Evolutionary conservation across 495 filamentous ascomycete species (phyloP).

Genomic region (Acidiella bohemica): DNA sequence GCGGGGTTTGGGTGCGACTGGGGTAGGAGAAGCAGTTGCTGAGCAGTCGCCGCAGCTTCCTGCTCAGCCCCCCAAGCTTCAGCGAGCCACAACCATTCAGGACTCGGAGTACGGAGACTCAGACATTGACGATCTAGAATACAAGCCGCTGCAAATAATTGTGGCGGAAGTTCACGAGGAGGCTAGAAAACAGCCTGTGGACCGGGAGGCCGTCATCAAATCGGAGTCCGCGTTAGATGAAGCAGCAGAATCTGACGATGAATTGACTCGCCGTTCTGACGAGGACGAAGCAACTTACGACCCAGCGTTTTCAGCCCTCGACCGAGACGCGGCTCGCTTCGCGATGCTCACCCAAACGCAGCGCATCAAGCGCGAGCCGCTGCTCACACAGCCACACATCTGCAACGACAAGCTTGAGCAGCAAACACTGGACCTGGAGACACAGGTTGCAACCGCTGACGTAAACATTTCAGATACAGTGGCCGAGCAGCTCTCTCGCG

Average conservation of each 20-base stretch:
- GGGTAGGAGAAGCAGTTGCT: neutral
- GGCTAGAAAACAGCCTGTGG: too few relatives aligned
- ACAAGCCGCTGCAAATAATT: too few relatives aligned
- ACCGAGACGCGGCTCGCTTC: constrained; percentile 16
- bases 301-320: constrained; percentile 11
- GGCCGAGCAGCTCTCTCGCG: neutral
- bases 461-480: neutral
- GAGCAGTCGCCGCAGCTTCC: neutral
- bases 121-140: too few relatives aligned
- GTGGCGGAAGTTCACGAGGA: too few relatives aligned
- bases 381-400: neutral
- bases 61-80: neutral
- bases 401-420: neutral
- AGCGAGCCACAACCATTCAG: constrained; percentile 1
- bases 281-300: constrained; percentile 10
- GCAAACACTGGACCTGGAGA: neutral
- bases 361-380: neutral
- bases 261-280: too few relatives aligned
- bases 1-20: neutral
- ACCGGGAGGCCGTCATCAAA: too few relatives aligned
- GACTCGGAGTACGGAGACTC: constrained; percentile 11
- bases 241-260: neutral
- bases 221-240: too few relatives aligned
- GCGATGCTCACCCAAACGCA: constrained; percentile 9
- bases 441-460: neutral